phyloP scores from a whole-genome alignment of 2,329 filamentous ascomycete genomes.

The Moelleriella libera region DNA sequence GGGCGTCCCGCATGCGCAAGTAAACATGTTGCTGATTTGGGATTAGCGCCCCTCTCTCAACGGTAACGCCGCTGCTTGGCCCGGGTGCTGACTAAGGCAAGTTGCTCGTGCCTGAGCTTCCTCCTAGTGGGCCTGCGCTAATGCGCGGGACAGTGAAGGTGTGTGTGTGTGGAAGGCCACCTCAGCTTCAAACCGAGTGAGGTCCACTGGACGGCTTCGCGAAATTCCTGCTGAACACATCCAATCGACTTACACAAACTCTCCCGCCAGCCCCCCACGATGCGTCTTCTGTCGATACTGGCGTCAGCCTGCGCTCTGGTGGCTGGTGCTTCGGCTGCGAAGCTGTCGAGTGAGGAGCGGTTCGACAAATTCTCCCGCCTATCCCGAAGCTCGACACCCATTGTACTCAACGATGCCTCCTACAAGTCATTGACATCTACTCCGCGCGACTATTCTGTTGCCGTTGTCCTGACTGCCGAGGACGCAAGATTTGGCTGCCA shows the following conservation, averaged over 20 bases:
- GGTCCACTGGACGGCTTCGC: neutral
- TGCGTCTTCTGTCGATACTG: constrained; percentile 54
- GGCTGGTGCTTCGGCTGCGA: constrained; percentile 45
- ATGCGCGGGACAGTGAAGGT: neutral
- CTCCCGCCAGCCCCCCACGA: constrained; percentile 25
- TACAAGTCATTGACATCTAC: constrained; percentile 64
- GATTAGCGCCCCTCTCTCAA: constrained; percentile 8
- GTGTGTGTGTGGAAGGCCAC: constrained; percentile 13
- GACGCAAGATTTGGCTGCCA: constrained; percentile 73
- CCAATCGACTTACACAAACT: neutral
- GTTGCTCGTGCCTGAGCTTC: neutral
- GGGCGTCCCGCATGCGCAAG: constrained; percentile 3
- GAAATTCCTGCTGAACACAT: too few species aligned
- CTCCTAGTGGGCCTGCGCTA: too few species aligned
- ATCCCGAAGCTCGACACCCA: constrained; percentile 46
- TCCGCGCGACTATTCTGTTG: constrained; percentile 73
- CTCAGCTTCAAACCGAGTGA: constrained; percentile 15
- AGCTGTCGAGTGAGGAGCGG: constrained; percentile 47
- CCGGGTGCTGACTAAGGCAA: neutral
- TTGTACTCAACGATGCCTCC: constrained; percentile 64
- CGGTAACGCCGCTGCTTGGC: neutral
- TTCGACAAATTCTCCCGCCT: constrained; percentile 61
- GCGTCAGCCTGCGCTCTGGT: constrained; percentile 49
- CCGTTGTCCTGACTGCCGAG: constrained; percentile 74
- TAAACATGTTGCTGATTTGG: constrained; percentile 17